Evolutionary conservation across 1,139 yeast genomes (phyloP), one percentile per base, ranked within the genome.

Genomic region (Barnettozyma hawaiiensis): DNA sequence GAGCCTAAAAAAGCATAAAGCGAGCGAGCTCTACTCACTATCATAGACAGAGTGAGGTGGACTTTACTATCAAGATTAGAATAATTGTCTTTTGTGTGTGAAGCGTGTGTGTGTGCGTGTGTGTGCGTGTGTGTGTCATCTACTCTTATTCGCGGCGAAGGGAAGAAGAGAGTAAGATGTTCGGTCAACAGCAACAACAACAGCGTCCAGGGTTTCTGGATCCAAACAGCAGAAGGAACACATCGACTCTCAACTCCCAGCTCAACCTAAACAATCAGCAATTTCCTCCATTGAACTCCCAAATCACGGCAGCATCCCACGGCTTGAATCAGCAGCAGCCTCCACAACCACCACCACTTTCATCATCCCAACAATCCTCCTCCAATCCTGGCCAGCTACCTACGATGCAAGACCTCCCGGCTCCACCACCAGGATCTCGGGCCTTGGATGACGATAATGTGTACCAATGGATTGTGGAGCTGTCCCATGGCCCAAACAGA

Each of bases 381-480:
- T n/a, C 33, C 21, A 26, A 16, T 6, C 41, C 46, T 26, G 43
- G 50, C 12, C 49, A 50, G 8, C 48, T 43, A 19, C 22, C 42
- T 4, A 23, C 23, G 8, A 41, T 36, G 15, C 53, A 46, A 24
- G 37, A 40, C n/a, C 43, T 40, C 12, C 39, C 33, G 27, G 47
- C 39, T 18, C 42, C 44, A 9, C 40, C 14, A 11, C 50, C 47
- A 7, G 57, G 57, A 1, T 52, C 60, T 28, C 78, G 76, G 47
- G 89, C 95, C 1, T 66, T 86, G 31, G 87, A 82, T 48, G 96
- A 89, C 61, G 87, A 85, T 47, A 85, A 86, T 59, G 94, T 90
- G 14, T 85, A 82, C 61, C 83, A 81, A 50, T 87, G 97, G 96
- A 85, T 92, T 39, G 74, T 84, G 24, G 97, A 90, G 60, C 71